Evolutionary conservation across 306 rosid genomes (phyloP).

Genomic region (Cicer yamashitae): DNA sequence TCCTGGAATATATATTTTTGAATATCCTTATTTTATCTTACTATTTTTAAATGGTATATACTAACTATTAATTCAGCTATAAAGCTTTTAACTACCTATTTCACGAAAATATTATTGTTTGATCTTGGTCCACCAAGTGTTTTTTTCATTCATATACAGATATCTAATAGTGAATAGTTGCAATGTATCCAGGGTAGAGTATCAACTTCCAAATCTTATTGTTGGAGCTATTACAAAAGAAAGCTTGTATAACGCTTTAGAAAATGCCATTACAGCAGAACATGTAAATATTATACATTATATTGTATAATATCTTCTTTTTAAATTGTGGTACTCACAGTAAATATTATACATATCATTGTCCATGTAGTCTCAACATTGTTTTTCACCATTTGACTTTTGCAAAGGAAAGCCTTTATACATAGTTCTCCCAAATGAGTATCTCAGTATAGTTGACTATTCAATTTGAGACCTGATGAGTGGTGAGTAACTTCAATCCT

Average conservation of each 20-base stretch:
- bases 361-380: slow-evolving; percentile 1
- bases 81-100: slow-evolving; percentile 27
- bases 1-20: slow-evolving; percentile 13
- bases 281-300: slow-evolving; percentile 82
- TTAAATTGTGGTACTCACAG: not conserved
- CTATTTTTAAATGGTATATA: slow-evolving; percentile 2
- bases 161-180: slow-evolving; percentile 35
- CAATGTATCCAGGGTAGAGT: slow-evolving; percentile 76
- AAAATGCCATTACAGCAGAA: slow-evolving; percentile 83
- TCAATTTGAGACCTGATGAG: slow-evolving; percentile 31
- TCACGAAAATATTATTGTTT: slow-evolving; percentile 36
- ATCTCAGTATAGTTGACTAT: not conserved
- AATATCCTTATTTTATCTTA: slow-evolving; percentile 24
- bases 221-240: slow-evolving; percentile 97
- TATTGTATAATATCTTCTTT: slow-evolving; percentile 12
- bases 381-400: slow-evolving; percentile 13
- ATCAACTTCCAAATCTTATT: slow-evolving; percentile 96
- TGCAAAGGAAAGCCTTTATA: slow-evolving; percentile 14
- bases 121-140: slow-evolving; percentile 20
- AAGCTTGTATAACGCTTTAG: slow-evolving; percentile 91
- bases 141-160: slow-evolving; percentile 21
- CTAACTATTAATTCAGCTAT: slow-evolving; percentile 7
- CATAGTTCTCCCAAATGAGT: slow-evolving; percentile 23
- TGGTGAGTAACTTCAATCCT: slow-evolving; percentile 1
- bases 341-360: slow-evolving; percentile 1